phyloP scores from a whole-genome alignment of 805 yeast genomes.

The Starmerella khaoyaiensis region DNA sequence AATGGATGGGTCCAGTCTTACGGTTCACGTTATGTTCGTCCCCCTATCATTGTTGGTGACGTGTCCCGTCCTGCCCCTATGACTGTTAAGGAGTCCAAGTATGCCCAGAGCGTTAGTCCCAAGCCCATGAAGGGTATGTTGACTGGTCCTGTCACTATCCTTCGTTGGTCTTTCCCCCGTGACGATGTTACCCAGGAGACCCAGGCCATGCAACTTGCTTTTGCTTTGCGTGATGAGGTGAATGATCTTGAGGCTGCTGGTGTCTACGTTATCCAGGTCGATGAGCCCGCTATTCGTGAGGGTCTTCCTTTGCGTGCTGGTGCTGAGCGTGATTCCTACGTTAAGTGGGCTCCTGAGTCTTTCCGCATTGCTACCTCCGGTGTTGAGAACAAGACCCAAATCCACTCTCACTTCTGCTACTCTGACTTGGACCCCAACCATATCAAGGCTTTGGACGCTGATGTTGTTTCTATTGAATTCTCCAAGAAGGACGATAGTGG shows the following conservation, averaged over 20 bases:
- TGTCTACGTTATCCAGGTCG: slow-evolving; percentile 95
- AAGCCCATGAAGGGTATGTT: slow-evolving; percentile 99
- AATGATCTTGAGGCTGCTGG: slow-evolving; percentile 97
- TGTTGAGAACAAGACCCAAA: slow-evolving; percentile 88
- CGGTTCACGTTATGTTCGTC: slow-evolving; percentile 99
- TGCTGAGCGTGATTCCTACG: slow-evolving; percentile 89
- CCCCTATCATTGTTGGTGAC: slow-evolving; percentile 98
- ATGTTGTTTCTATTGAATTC: slow-evolving; percentile 97
- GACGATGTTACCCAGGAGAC: slow-evolving; percentile 85
- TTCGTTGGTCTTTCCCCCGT: slow-evolving; percentile 99
- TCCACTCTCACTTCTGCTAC: slow-evolving; percentile 99
- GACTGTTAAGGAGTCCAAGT: slow-evolving; percentile 98
- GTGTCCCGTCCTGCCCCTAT: slow-evolving; percentile 96
- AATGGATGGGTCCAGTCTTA: slow-evolving; percentile 99
- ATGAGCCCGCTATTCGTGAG: slow-evolving; percentile 99
- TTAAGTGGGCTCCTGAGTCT: slow-evolving; percentile 98
- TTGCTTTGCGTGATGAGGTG: slow-evolving; percentile 98
- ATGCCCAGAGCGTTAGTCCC: slow-evolving; percentile 90
- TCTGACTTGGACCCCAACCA: slow-evolving; percentile 99
- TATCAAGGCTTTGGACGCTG: slow-evolving; percentile 98
- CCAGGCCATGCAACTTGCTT: slow-evolving; percentile 92
- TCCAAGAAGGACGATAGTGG: slow-evolving; percentile 99
- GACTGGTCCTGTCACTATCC: slow-evolving; percentile 98
- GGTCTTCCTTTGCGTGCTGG: slow-evolving; percentile 99
- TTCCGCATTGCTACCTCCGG: slow-evolving; percentile 99